phyloP scores from a whole-genome alignment of 2,329 filamentous ascomycete genomes.

The Aspergillus hiratsukae region DNA sequence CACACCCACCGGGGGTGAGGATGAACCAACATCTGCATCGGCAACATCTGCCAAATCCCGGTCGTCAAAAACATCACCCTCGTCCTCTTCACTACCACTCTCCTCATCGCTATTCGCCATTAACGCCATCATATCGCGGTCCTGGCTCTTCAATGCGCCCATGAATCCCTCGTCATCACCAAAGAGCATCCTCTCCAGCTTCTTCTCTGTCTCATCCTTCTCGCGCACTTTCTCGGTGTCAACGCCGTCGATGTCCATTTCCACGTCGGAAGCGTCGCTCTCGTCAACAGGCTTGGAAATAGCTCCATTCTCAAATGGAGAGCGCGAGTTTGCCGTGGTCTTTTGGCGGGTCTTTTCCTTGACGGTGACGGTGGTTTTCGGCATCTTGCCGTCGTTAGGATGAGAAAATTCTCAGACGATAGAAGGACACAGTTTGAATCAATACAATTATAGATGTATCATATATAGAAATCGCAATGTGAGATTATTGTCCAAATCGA shows the following conservation, averaged over 20 bases:
- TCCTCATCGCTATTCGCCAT: conserved; percentile 29
- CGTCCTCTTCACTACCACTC: conserved; percentile 22
- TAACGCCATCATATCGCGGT: conserved; percentile 38
- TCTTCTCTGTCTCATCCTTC: conserved; percentile 78
- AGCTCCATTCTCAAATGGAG: conserved; percentile 20
- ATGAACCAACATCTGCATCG: conserved; percentile 63
- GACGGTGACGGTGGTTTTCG: conserved; percentile 19
- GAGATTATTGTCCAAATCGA: not conserved
- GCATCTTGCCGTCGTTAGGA: conserved; percentile 17
- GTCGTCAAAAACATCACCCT: conserved; percentile 44
- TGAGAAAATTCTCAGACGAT: not conserved
- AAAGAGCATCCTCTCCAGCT: conserved; percentile 82
- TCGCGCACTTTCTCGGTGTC: conserved; percentile 42
- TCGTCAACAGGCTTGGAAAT: conserved; percentile 13
- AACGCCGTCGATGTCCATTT: conserved; percentile 20
- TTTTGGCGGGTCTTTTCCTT: conserved; percentile 29
- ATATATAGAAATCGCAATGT: not conserved
- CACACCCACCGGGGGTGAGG: not conserved
- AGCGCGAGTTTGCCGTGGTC: conserved; percentile 16
- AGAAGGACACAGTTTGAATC: not conserved
- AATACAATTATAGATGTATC: not conserved
- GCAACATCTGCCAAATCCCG: conserved; percentile 60
- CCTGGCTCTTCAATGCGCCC: conserved; percentile 60
- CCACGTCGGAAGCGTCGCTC: conserved; percentile 24
- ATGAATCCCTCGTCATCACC: conserved; percentile 82